These are phyloP conservation scores for Voacanga thouarsii DNA, from an alignment of 257 asterid genomes.

Conservation along the genomic window DNA sequence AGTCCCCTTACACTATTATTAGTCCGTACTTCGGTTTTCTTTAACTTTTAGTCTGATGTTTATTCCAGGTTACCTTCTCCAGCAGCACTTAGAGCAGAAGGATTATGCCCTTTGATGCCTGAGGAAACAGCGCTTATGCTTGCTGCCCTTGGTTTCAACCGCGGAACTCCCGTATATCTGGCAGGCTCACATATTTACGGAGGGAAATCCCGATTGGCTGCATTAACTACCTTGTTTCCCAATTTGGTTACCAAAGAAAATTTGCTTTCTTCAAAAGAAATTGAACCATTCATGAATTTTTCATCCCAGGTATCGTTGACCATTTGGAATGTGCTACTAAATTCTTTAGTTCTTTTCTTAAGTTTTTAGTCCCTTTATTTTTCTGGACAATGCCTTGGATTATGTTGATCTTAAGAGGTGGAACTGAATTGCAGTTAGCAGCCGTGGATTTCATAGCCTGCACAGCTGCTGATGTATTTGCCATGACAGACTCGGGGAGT, in stretches of 20 bases:
- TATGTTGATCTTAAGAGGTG: neutral
- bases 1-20: neutral
- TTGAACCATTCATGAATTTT: slow-evolving; percentile 67
- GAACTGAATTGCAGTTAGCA: slow-evolving; percentile 66
- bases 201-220: slow-evolving; percentile 78
- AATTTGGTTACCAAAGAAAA: slow-evolving; percentile 84
- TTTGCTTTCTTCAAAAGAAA: slow-evolving; percentile 79
- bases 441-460: slow-evolving; percentile 92
- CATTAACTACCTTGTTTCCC: slow-evolving; percentile 86
- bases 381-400: neutral
- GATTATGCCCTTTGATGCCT: slow-evolving; percentile 96
- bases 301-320: slow-evolving; percentile 74
- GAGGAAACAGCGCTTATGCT: slow-evolving; percentile 98
- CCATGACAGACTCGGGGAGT: slow-evolving; percentile 99
- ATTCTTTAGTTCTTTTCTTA: neutral
- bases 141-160: slow-evolving; percentile 90
- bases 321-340: neutral
- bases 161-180: slow-evolving; percentile 75
- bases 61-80: slow-evolving; percentile 80
- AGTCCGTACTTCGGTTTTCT: neutral
- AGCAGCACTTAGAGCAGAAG: slow-evolving; percentile 62
- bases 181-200: slow-evolving; percentile 97
- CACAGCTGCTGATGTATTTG: slow-evolving; percentile 85
- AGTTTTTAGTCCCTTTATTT: neutral
- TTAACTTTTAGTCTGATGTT: slow-evolving; percentile 9